Conservation (phyloP, 2,329 filamentous ascomycete species). For the Pseudogymnoascus sp. region DNA sequence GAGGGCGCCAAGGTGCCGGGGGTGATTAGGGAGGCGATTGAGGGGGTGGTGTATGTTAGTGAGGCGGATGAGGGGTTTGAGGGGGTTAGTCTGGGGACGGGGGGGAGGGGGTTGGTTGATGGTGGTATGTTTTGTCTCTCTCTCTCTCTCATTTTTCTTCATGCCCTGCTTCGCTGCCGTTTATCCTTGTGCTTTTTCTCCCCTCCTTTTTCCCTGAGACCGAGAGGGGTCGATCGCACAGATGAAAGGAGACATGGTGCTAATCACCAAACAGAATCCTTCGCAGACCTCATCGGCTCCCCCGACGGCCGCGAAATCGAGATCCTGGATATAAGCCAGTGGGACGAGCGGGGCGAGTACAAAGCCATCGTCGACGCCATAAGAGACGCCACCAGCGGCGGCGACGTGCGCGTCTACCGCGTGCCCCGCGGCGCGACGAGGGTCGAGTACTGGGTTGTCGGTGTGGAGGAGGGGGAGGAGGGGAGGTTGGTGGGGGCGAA, state of each 20-base stretch:
- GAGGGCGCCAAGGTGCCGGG: slow-evolving; percentile 52
- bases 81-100: slow-evolving; percentile 60
- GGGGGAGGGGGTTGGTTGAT: slow-evolving; percentile 46
- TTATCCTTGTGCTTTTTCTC: neutral
- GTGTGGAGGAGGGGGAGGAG: slow-evolving; percentile 48
- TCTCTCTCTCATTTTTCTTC: slow-evolving; percentile 7
- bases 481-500: slow-evolving; percentile 67
- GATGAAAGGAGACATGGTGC: too few relatives aligned
- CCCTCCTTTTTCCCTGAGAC: too few relatives aligned
- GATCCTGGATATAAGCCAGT: slow-evolving; percentile 60
- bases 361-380: slow-evolving; percentile 60
- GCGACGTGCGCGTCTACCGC: slow-evolving; percentile 67
- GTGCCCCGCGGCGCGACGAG: slow-evolving; percentile 55
- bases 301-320: slow-evolving; percentile 49
- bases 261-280: slow-evolving; percentile 43
- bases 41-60: slow-evolving; percentile 62
- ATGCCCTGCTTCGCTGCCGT: slow-evolving; percentile 8
- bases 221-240: too few relatives aligned
- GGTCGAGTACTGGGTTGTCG: slow-evolving; percentile 74
- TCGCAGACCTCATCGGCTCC: slow-evolving; percentile 56
- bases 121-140: slow-evolving; percentile 43
- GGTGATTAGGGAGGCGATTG: slow-evolving; percentile 42
- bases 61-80: slow-evolving; percentile 84
- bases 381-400: slow-evolving; percentile 50
- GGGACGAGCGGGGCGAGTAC: slow-evolving; percentile 68